phyloP scores from a whole-genome alignment of 257 asterid genomes.

The Vinca minor region DNA sequence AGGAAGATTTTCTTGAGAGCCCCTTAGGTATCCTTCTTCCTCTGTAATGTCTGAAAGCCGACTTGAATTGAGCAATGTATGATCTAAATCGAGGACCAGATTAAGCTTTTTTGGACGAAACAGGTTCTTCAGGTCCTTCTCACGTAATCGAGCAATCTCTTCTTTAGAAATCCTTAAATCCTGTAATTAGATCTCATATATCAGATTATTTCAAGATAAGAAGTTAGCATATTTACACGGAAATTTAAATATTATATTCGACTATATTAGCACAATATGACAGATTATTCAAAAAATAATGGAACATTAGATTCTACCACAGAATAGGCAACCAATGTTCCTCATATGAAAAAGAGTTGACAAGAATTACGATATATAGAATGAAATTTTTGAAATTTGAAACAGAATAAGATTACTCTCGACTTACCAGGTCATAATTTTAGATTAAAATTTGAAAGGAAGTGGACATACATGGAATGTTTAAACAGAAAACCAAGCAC shows the following conservation, averaged over 20 bases:
- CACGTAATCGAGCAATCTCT: constrained; percentile 63
- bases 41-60: constrained; percentile 42
- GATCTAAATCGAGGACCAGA: constrained; percentile 88
- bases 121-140: constrained; percentile 54
- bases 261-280: neutral
- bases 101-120: constrained; percentile 47
- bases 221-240: too few relatives aligned
- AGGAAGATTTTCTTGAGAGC: constrained; percentile 42
- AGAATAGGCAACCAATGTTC: neutral
- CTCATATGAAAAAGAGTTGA: neutral
- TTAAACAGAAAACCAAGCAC: neutral
- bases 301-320: neutral
- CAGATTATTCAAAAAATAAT: neutral
- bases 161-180: constrained; percentile 60
- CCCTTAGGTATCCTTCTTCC: constrained; percentile 52
- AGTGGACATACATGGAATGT: neutral
- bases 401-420: neutral
- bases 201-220: constrained; percentile 1
- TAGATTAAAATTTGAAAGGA: neutral
- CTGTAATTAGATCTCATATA: constrained; percentile 30
- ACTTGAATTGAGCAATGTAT: constrained; percentile 72
- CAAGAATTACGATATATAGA: neutral
- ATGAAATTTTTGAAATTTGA: too few relatives aligned
- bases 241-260: neutral
- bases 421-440: neutral